These are phyloP conservation scores for Saccharomycopsis sp. DNA, from an alignment of 805 yeast genomes.

Conservation along the genomic window DNA sequence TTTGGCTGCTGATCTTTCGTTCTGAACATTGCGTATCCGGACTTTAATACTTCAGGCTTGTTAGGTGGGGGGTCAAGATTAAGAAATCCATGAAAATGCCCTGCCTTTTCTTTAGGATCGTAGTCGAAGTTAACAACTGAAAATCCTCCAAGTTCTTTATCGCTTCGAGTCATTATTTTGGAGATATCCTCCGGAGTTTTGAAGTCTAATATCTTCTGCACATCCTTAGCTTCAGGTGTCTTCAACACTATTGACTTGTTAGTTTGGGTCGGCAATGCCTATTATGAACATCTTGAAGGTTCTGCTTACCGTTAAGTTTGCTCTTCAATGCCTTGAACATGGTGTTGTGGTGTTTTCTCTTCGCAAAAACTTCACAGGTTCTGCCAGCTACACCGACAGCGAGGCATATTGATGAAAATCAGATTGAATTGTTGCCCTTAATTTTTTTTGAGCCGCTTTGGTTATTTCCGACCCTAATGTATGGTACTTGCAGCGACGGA, in stretches of 20 bases:
- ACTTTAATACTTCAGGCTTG: slow-evolving; percentile 54
- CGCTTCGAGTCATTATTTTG: slow-evolving; percentile 55
- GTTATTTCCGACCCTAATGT: not conserved
- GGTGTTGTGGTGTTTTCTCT: not conserved
- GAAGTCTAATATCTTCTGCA: slow-evolving; percentile 51
- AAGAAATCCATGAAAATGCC: slow-evolving; percentile 63
- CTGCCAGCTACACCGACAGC: too few species aligned
- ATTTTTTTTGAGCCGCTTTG: not conserved
- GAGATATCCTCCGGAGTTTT: slow-evolving; percentile 41
- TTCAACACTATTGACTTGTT: not conserved
- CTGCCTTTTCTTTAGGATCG: slow-evolving; percentile 37
- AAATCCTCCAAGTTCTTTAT: slow-evolving; percentile 72
- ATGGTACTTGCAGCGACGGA: not conserved
- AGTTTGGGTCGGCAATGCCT: too few species aligned
- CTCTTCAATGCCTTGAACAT: not conserved
- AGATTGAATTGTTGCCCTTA: not conserved
- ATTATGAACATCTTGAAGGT: too few species aligned
- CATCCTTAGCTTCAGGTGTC: slow-evolving; percentile 22
- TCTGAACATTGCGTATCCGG: slow-evolving; percentile 79
- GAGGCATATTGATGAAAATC: too few species aligned
- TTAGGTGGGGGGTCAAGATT: slow-evolving; percentile 61
- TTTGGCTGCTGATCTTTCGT: slow-evolving; percentile 55
- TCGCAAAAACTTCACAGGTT: too few species aligned
- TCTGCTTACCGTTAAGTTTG: not conserved
- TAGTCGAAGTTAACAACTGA: slow-evolving; percentile 53